Percentiles rank a stretch among this genome's conserved stretches.
Conservation (phyloP, 768 basidiomycete species). For the Daedalea quercina region DNA sequence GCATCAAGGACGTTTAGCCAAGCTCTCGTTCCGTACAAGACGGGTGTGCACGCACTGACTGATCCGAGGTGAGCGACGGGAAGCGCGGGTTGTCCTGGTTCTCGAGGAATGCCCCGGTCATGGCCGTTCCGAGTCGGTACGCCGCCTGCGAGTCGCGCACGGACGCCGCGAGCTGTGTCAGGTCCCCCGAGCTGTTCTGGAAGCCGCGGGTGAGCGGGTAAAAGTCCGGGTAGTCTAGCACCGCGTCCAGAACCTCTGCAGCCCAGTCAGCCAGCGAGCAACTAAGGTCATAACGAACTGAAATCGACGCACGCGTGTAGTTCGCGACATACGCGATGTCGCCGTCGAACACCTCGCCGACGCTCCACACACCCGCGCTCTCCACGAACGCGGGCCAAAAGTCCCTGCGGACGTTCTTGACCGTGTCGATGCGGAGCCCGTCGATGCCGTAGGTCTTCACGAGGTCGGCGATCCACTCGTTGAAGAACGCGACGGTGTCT, state of each 20-base stretch:
- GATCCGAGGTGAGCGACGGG: constrained; percentile 34
- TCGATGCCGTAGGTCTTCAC: constrained; percentile 44
- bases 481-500: constrained; percentile 35
- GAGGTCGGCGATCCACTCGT: constrained; percentile 41
- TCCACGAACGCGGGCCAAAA: constrained; percentile 50
- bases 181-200: constrained; percentile 24
- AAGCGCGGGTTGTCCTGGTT: constrained; percentile 52
- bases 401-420: constrained; percentile 45
- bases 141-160: constrained; percentile 26
- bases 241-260: constrained; percentile 35
- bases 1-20: not conserved
- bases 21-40: not conserved
- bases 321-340: constrained; percentile 31
- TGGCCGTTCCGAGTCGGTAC: constrained; percentile 35
- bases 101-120: constrained; percentile 43
- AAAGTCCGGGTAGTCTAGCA: constrained; percentile 46
- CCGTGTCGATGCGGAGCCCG: constrained; percentile 53
- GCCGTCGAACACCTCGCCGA: constrained; percentile 48
- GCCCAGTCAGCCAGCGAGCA: not conserved
- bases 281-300: too few species aligned
- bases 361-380: constrained; percentile 43
- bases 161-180: constrained; percentile 23
- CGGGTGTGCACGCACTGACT: constrained; percentile 25
- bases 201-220: constrained; percentile 35
- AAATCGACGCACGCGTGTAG: constrained; percentile 33